phyloP scores from a whole-genome alignment of 768 basidiomycete species.

The Clavaria fumosa region DNA sequence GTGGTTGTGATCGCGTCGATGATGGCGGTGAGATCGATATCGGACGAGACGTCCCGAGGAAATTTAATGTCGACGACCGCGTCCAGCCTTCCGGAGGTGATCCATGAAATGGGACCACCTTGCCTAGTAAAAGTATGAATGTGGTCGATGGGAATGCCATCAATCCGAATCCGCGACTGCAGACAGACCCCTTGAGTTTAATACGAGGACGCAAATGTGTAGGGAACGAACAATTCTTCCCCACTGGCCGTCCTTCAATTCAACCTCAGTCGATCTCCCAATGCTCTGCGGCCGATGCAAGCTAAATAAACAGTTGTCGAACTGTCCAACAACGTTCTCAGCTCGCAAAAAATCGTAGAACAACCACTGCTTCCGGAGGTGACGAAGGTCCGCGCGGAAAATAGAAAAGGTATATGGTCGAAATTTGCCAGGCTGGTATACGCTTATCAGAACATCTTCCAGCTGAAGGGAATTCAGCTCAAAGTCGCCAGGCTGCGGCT shows the following conservation, averaged over 20 bases:
- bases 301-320: constrained; percentile 95
- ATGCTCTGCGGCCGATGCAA: constrained; percentile 94
- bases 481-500: constrained; percentile 69
- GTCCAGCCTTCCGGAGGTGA: constrained; percentile 91
- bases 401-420: constrained; percentile 86
- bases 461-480: constrained; percentile 79
- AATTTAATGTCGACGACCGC: constrained; percentile 97
- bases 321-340: constrained; percentile 92
- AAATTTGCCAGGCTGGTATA: constrained; percentile 88
- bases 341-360: constrained; percentile 94
- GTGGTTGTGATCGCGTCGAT: constrained; percentile 74
- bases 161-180: constrained; percentile 89
- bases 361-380: constrained; percentile 82
- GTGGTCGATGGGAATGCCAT: constrained; percentile 94
- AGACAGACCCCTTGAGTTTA: constrained; percentile 3
- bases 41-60: constrained; percentile 61
- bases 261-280: constrained; percentile 76
- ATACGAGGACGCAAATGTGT: background rate
- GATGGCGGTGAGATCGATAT: constrained; percentile 60
- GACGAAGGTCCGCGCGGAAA: constrained; percentile 78
- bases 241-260: constrained; percentile 72
- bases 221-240: constrained; percentile 59
- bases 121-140: constrained; percentile 61
- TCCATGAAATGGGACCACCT: constrained; percentile 92
- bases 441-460: constrained; percentile 86